phyloP scores from a whole-genome alignment of 1,284 basidiomycete genomes.

The Marasmius fiardii region DNA sequence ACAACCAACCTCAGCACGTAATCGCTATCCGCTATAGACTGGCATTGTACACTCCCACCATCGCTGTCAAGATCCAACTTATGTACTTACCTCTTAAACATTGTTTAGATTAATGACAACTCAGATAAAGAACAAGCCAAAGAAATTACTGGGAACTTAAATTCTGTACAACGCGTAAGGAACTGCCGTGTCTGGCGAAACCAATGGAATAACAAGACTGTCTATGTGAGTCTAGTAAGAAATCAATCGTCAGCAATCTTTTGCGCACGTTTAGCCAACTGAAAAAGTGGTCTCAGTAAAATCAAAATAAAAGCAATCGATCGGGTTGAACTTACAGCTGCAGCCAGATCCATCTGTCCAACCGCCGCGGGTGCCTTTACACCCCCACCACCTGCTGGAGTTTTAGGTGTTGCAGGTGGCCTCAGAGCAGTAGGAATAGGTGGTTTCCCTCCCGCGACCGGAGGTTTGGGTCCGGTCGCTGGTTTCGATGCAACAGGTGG shows the following conservation, averaged over 20 bases:
- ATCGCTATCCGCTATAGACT: neutral
- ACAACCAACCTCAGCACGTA: neutral
- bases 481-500: conserved; percentile 58
- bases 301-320: conserved; percentile 5
- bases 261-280: conserved; percentile 74
- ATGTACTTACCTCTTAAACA: neutral
- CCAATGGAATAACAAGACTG: neutral
- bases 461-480: conserved; percentile 27
- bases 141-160: too few species aligned
- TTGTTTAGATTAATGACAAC: neutral
- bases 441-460: conserved; percentile 47
- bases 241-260: conserved; percentile 42
- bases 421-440: conserved; percentile 53
- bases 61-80: neutral
- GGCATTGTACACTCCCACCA: neutral
- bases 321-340: conserved; percentile 68
- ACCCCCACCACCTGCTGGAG: conserved; percentile 43
- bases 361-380: conserved; percentile 34
- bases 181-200: too few species aligned
- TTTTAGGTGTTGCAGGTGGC: conserved; percentile 43
- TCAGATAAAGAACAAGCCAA: too few species aligned
- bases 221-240: neutral
- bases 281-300: conserved; percentile 10
- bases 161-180: too few species aligned
- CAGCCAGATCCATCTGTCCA: conserved; percentile 82